A percentile compares a stretch with the other conserved stretches of the same genome.
Conservation (phyloP, 192 early-diverging fungal species). For the Backusella australiensis region DNA sequence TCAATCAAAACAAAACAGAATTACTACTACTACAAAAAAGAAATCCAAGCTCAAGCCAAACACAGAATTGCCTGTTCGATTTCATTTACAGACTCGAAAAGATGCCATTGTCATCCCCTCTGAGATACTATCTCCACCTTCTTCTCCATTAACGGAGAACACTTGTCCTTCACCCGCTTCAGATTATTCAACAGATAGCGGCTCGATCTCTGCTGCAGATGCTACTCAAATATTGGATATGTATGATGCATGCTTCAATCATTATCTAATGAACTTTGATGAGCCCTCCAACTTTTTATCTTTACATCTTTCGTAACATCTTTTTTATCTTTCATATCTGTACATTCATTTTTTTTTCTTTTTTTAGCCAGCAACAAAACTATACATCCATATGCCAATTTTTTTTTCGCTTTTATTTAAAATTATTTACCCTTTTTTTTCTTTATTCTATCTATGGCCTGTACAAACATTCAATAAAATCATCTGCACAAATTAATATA, state of each 20-base stretch:
- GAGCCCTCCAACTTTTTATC: background rate
- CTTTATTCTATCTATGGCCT: background rate
- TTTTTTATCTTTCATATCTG: background rate
- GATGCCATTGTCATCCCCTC: conserved; percentile 9
- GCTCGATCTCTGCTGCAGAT: background rate
- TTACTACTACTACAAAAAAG: background rate
- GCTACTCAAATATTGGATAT: background rate
- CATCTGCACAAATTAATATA: background rate
- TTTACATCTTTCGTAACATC: background rate
- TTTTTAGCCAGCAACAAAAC: background rate
- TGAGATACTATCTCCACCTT: background rate
- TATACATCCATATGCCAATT: background rate
- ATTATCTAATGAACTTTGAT: background rate
- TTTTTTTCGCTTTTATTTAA: background rate
- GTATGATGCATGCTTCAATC: background rate
- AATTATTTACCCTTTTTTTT: background rate
- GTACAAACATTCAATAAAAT: background rate
- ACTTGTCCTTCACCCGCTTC: conserved; percentile 12
- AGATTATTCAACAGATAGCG: background rate
- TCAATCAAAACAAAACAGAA: conserved; percentile 31
- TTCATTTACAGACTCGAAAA: background rate
- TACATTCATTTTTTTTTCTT: background rate
- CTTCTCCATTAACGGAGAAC: background rate
- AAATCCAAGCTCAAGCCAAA: background rate
- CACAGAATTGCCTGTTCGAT: background rate